These are phyloP conservation scores for Macadamia tetraphylla DNA, from an alignment of 164 flowering plant genomes.

Conservation along the genomic window DNA sequence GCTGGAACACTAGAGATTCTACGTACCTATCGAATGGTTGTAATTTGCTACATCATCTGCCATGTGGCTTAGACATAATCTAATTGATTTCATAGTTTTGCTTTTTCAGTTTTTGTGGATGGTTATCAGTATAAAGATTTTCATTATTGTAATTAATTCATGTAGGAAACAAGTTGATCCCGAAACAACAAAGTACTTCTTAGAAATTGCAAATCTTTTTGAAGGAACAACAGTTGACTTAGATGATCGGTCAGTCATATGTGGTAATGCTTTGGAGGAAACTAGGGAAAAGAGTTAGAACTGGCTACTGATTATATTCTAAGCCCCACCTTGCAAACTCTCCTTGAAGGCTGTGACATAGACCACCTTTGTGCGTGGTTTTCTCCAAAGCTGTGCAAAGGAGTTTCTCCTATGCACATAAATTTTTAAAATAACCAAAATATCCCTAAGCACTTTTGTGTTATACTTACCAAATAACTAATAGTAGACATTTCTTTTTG, in stretches of 20 bases:
- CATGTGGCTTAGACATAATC: not conserved
- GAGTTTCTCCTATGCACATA: constrained; percentile 42
- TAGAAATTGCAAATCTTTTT: constrained; percentile 67
- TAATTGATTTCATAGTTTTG: not conserved
- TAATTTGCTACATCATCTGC: no score
- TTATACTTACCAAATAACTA: no score
- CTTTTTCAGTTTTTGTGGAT: not conserved
- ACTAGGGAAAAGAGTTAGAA: constrained; percentile 79
- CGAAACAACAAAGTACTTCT: constrained; percentile 69
- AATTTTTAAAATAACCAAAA: no score
- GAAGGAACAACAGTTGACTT: constrained; percentile 59
- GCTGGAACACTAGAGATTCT: no score
- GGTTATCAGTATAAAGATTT: constrained; percentile 1
- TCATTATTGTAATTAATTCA: constrained; percentile 4
- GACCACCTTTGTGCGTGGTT: constrained; percentile 56
- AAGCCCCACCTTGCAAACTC: constrained; percentile 68
- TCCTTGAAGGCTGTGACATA: constrained; percentile 71
- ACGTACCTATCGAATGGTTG: no score
- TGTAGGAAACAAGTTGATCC: constrained; percentile 88
- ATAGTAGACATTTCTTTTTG: no score
- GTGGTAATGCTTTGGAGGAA: constrained; percentile 93
- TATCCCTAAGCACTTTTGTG: no score
- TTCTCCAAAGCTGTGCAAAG: constrained; percentile 56
- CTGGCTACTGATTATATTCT: constrained; percentile 76
- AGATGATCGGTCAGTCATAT: constrained; percentile 58